phyloP scores from a whole-genome alignment of 768 basidiomycete species.

The Phylloporus arenicola region DNA sequence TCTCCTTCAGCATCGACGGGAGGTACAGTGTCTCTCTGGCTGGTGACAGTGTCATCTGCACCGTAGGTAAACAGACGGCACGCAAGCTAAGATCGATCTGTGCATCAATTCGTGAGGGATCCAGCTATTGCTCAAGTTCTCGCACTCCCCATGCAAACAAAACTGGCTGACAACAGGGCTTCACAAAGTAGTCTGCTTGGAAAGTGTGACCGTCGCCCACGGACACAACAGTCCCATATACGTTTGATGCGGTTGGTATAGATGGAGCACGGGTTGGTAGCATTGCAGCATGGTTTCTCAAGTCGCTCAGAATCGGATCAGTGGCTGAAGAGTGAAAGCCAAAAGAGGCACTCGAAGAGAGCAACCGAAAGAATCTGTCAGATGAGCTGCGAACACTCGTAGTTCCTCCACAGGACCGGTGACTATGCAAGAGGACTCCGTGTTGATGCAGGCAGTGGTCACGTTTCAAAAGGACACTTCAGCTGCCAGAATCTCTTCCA shows the following conservation, averaged over 20 bases:
- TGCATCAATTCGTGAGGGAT: too few relatives aligned
- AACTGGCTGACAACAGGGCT: conserved; percentile 56
- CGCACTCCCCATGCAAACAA: conserved; percentile 48
- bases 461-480: conserved; percentile 34
- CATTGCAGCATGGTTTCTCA: conserved; percentile 35
- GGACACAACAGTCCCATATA: conserved; percentile 48
- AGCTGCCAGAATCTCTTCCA: conserved; percentile 33
- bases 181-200: conserved; percentile 47
- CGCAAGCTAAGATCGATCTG: conserved; percentile 71
- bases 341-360: conserved; percentile 50
- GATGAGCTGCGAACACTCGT: conserved; percentile 34
- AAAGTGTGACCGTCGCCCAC: conserved; percentile 49
- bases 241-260: conserved; percentile 60
- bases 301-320: conserved; percentile 48
- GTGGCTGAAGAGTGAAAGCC: conserved; percentile 68
- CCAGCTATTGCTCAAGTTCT: too few relatives aligned
- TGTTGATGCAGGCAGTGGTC: conserved; percentile 59
- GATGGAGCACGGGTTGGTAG: conserved; percentile 42
- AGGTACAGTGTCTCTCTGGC: conserved; percentile 39
- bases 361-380: conserved; percentile 34
- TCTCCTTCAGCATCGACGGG: conserved; percentile 44
- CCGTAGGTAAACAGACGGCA: conserved; percentile 49
- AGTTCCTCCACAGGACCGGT: conserved; percentile 50
- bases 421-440: conserved; percentile 50
- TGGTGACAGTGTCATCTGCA: conserved; percentile 31